Evolutionary conservation across 2,329 filamentous ascomycete species (phyloP), one percentile per base, ranked within the genome.

Genomic region (Penicillium brevicompactum): DNA sequence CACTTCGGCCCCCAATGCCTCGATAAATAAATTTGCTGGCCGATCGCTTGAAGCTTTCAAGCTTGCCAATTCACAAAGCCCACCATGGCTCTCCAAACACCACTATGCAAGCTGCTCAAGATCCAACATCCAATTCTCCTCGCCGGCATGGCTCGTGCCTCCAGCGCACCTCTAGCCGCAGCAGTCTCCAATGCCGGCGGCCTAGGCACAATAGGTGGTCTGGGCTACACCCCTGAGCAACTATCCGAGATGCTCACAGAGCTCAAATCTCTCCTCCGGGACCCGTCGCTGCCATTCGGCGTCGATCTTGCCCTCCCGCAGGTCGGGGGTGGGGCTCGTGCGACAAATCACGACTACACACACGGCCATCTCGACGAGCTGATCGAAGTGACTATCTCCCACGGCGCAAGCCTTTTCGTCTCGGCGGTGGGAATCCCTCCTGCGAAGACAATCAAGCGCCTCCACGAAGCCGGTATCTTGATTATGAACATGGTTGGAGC

Each of bases 401-500:
- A 90, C 63, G 89, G 90, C n/a, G 91, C 93, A 7, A 85, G 82
- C 69, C 77, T 97, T 46, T 97, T 97, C 70, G 91, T 97, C 41
- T 87, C 82, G 49, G 93, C 93, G 1, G 92, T 97, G 0, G 93
- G 93, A 8, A 88, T 97, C 21, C 93, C 93, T 14, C 91, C 92
- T 0, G 78, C 79, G 44, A 74, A 79, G 54, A 85, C 92, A 4
- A 88, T 97, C 54, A 86, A 90, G 63, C 78, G 86, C 44, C 80
- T 97, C 43, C 93, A 97, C 69, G 81, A 82, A 8, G 88, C 89
- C 0, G 90, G 89, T 0, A 89, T 97, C 40, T 71, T 95, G 56
- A 82, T 97, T 34, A 97, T 97, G 92, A 97, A 97, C 74, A 97
- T 97, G 92, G 92, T 97, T 18, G 93, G 93, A 0, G 90, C 92